Conservation (phyloP, 2,329 filamentous ascomycete genomes). For the Fusarium sp. region DNA sequence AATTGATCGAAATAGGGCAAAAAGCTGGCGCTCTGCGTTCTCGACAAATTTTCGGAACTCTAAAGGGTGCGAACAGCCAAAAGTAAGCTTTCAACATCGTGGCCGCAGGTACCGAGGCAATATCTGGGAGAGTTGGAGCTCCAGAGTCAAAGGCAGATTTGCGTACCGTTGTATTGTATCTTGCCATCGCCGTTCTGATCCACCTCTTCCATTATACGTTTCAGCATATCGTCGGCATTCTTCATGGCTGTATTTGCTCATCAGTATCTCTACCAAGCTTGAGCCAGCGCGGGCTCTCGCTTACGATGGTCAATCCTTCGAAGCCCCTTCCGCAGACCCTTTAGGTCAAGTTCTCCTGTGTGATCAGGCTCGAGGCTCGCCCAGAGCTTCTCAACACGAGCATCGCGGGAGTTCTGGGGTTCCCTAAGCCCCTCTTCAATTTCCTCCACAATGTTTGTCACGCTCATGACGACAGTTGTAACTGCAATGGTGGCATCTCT, state of each 20-base stretch:
- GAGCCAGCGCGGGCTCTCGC: conserved; percentile 38
- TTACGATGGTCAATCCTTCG: conserved; percentile 91
- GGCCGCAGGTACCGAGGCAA: conserved; percentile 22
- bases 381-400: conserved; percentile 87
- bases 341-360: conserved; percentile 84
- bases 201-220: conserved; percentile 81
- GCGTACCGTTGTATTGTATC: conserved; percentile 88
- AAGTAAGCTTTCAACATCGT: conserved; percentile 34
- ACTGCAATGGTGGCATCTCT: conserved; percentile 48
- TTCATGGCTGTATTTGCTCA: conserved; percentile 69
- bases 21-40: conserved; percentile 85
- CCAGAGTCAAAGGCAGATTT: conserved; percentile 21
- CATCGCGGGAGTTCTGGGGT: conserved; percentile 81
- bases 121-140: conserved; percentile 18
- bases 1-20: conserved; percentile 83
- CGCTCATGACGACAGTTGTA: conserved; percentile 47
- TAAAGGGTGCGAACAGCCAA: conserved; percentile 49
- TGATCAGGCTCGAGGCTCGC: conserved; percentile 79
- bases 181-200: conserved; percentile 88
- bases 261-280: conserved; percentile 37
- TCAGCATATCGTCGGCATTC: conserved; percentile 88
- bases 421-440: conserved; percentile 76
- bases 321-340: conserved; percentile 85
- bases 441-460: conserved; percentile 61
- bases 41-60: conserved; percentile 93